Conservation (phyloP, 305 asterid genomes). For the Fraxinus velutina region DNA sequence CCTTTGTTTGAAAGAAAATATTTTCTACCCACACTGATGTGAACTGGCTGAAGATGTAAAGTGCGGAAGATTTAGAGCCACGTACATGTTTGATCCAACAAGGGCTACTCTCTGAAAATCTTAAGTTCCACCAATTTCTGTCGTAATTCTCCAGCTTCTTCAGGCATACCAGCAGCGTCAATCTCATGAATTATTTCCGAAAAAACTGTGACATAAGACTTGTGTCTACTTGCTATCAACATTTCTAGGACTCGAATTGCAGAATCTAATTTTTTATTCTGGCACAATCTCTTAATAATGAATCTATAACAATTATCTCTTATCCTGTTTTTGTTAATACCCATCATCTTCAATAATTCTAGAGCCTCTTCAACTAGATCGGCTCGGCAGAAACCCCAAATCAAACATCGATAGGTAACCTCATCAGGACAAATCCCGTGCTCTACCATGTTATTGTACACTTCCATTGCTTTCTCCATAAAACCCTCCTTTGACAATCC, state of each 20-base stretch:
- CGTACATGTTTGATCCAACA: conserved; percentile 8
- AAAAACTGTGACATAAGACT: conserved; percentile 32
- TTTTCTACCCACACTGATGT: neutral
- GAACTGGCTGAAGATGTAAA: neutral
- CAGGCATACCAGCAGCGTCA: conserved; percentile 61
- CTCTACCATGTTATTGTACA: conserved; percentile 55
- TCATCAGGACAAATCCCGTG: conserved; percentile 64
- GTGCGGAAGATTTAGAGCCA: neutral
- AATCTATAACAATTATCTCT: conserved; percentile 74
- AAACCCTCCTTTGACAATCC: conserved; percentile 68
- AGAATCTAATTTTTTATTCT: conserved; percentile 48
- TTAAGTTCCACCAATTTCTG: conserved; percentile 48
- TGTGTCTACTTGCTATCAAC: conserved; percentile 45
- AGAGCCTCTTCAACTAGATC: conserved; percentile 75
- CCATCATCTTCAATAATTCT: conserved; percentile 51
- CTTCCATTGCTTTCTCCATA: conserved; percentile 65
- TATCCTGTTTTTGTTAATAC: conserved; percentile 36
- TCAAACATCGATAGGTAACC: conserved; percentile 65
- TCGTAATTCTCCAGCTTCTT: conserved; percentile 54
- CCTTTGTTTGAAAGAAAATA: neutral
- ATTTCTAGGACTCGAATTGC: conserved; percentile 61
- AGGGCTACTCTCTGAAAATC: conserved; percentile 32
- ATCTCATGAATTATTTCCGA: conserved; percentile 50
- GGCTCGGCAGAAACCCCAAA: conserved; percentile 78
- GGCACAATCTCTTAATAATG: conserved; percentile 59